Evolutionary conservation across 2,329 filamentous ascomycete species (phyloP).

Genomic region (Pseudopyricularia javanii): DNA sequence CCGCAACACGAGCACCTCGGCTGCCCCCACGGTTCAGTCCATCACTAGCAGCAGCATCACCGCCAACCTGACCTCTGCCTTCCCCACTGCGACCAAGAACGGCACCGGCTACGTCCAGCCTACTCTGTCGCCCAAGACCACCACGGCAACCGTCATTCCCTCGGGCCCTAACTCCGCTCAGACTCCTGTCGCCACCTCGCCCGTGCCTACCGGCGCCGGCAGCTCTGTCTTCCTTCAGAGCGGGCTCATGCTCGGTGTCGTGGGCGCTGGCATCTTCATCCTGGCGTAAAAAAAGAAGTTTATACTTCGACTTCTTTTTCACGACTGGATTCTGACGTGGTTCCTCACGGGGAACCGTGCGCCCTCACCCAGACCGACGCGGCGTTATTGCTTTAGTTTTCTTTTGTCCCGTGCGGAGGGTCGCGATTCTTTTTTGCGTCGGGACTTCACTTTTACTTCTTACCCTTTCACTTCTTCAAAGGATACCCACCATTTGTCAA

Average conservation of each 20-base stretch:
- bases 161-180: slow-evolving; percentile 6
- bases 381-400: too few relatives aligned
- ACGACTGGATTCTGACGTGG: background rate
- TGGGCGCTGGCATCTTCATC: slow-evolving; percentile 26
- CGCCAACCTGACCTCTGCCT: slow-evolving; percentile 7
- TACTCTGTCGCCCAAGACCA: slow-evolving; percentile 12
- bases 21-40: slow-evolving; percentile 12
- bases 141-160: slow-evolving; percentile 3
- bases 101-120: slow-evolving; percentile 11
- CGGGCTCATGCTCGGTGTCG: slow-evolving; percentile 24
- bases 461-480: background rate
- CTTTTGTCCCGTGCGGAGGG: background rate
- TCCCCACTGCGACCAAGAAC: slow-evolving; percentile 6
- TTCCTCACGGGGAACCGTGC: too few relatives aligned
- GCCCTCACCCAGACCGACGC: too few relatives aligned
- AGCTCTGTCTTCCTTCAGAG: slow-evolving; percentile 23
- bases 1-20: slow-evolving; percentile 12
- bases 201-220: slow-evolving; percentile 5
- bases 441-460: background rate
- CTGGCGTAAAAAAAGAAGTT: slow-evolving; percentile 15
- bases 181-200: slow-evolving; percentile 9
- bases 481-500: slow-evolving; percentile 1
- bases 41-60: slow-evolving; percentile 6
- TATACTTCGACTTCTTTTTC: background rate
- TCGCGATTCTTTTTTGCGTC: background rate